Conservation (phyloP, 176 grass and related monocot species). For the Ampelocalamus luodianensis region DNA sequence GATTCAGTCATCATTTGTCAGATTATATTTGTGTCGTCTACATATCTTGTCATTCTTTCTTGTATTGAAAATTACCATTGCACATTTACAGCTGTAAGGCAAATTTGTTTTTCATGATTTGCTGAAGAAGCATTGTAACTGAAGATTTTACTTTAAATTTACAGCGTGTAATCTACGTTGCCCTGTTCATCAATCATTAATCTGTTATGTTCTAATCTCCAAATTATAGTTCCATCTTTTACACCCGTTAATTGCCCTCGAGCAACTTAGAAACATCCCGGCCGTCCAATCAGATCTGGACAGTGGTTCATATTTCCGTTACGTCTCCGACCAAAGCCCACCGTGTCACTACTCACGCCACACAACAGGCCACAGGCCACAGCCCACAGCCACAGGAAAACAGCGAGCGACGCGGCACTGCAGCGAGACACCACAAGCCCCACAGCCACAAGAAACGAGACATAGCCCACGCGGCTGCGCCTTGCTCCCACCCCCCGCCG, state of each 20-base stretch:
- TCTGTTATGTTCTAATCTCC: not conserved
- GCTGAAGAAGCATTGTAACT: not conserved
- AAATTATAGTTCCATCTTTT: not conserved
- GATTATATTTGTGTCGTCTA: slow-evolving; percentile 18
- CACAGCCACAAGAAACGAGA: slow-evolving; percentile 29
- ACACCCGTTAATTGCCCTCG: not conserved
- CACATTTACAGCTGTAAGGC: not conserved
- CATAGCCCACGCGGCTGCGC: not conserved
- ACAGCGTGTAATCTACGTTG: not conserved
- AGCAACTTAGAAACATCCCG: not conserved
- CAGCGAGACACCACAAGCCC: not conserved
- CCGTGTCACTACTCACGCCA: not conserved
- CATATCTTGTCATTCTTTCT: not conserved
- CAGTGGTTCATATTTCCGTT: not conserved
- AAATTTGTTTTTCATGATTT: not conserved
- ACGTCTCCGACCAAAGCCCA: not conserved
- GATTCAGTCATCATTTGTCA: slow-evolving; percentile 2
- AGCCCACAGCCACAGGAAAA: slow-evolving; percentile 14
- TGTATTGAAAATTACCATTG: too few relatives aligned
- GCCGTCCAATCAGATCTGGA: not conserved
- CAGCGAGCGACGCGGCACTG: slow-evolving; percentile 6
- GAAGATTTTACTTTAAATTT: not conserved
- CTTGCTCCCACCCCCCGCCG: slow-evolving; percentile 16
- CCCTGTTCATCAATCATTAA: not conserved
- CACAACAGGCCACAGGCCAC: not conserved